Base-by-base conservation (phyloP, 2,329 filamentous ascomycete species). In the Penicillium aurantiogriseum region DNA sequence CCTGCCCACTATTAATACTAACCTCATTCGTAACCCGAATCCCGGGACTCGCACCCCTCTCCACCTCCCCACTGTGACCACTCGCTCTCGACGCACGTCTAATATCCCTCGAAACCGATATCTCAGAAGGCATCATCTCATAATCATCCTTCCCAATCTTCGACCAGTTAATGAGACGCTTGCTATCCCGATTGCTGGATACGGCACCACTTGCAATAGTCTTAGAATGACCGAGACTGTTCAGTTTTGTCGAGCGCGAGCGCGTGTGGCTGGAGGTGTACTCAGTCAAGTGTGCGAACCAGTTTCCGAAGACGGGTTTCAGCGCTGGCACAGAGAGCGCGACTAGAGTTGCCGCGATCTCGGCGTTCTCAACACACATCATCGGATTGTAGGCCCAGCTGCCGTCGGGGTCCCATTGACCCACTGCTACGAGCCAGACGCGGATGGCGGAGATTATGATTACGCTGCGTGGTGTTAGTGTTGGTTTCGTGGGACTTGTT, bases 361-460 rank as follows among this genome's bases (percentile, higher is more conserved):
- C 81, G 2, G 80, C 76, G 3, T 77, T 77, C 65, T 83, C 80
- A 4, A 82, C 75, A 3, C 71, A 78, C 4, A 83, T 68, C 71
- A 82, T 76, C 0, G 80, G 77, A 51, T 81, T 77, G 63, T 83
- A 83, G 25, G 73, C 71, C 81, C 81, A 83, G 17, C 79, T 81
- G 68, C 71, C 70, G 62, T 83, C 81, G 2, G 70, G 55, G 29
- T 78, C 70, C 77, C 68, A 70, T 55, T 82, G 79, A 0, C 80
- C 80, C 25, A 71, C 62, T 40, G 81, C 77, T 1, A 82, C 80
- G 17, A 83, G 74, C 29, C 77, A 74, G 23, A 82, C 67, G 5
- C 81, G 78, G 15, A 77, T 66, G 17, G 78, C 71, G 2, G 80
- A 82, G 27, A 83, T 81, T 6, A 73, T 74, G 54, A 82, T 76